phyloP scores from a whole-genome alignment of 352 stramenopile species.

The Phytophthora rubi region DNA sequence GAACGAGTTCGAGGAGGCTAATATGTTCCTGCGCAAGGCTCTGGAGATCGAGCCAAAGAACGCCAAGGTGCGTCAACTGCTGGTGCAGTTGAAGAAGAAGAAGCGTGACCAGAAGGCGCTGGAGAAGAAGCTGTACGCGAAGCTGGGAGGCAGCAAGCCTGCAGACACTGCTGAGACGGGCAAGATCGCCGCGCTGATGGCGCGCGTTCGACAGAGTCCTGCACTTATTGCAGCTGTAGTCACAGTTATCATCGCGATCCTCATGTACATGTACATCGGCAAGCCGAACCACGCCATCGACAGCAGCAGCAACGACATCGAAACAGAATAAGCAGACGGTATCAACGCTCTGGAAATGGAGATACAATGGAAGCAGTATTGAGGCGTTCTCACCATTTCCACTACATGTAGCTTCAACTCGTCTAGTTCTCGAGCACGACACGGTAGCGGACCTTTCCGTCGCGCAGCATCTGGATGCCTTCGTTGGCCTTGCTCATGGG shows the following conservation, averaged over 20 bases:
- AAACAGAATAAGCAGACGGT: constrained; percentile 7
- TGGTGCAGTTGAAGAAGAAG: constrained; percentile 74
- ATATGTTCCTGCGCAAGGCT: constrained; percentile 64
- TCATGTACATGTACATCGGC: constrained; percentile 68
- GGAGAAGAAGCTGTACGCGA: constrained; percentile 75
- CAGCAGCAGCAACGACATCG: constrained; percentile 5
- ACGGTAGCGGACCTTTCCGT: constrained; percentile 50
- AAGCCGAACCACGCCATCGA: constrained; percentile 57
- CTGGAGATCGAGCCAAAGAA: constrained; percentile 73
- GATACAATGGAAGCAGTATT: not conserved
- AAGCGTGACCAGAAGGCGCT: constrained; percentile 62
- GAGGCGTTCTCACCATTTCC: not conserved
- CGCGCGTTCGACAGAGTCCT: constrained; percentile 44
- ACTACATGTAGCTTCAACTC: not conserved
- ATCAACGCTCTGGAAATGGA: not conserved
- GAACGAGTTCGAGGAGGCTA: constrained; percentile 75
- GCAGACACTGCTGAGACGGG: constrained; percentile 7
- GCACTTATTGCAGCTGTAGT: constrained; percentile 50
- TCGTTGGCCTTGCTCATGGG: constrained; percentile 57
- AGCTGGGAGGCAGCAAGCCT: constrained; percentile 49
- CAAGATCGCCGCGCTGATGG: constrained; percentile 21
- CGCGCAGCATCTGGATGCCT: constrained; percentile 48
- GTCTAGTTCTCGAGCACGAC: constrained; percentile 56
- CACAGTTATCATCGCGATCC: constrained; percentile 57
- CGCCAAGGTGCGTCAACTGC: constrained; percentile 64